Evolutionary conservation across 2,329 filamentous ascomycete genomes (phyloP).

Genomic region (Ophiostoma pallidulum): DNA sequence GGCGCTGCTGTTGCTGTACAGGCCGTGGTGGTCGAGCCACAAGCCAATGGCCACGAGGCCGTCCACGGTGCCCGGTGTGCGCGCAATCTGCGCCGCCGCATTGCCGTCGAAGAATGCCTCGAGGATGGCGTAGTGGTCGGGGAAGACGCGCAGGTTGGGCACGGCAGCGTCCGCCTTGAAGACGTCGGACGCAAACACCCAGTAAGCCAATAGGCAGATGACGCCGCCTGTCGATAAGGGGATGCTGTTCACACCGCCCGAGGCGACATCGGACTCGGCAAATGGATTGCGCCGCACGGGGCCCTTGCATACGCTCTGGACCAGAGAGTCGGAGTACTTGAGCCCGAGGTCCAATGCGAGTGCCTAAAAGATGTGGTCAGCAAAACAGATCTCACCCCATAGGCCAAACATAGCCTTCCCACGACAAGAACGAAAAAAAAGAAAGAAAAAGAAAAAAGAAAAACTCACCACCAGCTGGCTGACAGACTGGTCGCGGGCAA

Average conservation of each 20-base stretch:
- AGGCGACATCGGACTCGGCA: slow-evolving; percentile 21
- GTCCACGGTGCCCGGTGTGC: slow-evolving; percentile 47
- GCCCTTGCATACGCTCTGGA: slow-evolving; percentile 35
- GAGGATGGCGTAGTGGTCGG: slow-evolving; percentile 47
- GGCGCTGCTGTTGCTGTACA: slow-evolving; percentile 1
- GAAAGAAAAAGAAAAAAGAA: not conserved
- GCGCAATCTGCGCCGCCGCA: slow-evolving; percentile 38
- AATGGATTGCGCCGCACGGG: slow-evolving; percentile 37
- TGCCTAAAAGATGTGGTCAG: slow-evolving; percentile 36
- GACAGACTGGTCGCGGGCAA: slow-evolving; percentile 55
- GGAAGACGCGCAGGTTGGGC: slow-evolving; percentile 49
- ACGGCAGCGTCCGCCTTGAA: slow-evolving; percentile 47
- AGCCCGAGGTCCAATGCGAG: slow-evolving; percentile 55
- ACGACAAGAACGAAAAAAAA: not conserved
- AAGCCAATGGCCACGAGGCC: slow-evolving; percentile 50
- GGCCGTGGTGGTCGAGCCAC: slow-evolving; percentile 42
- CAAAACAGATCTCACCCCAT: too few relatives aligned
- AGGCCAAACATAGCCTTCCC: too few relatives aligned
- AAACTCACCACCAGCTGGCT: slow-evolving; percentile 55
- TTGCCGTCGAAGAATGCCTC: slow-evolving; percentile 43
- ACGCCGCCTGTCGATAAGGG: slow-evolving; percentile 50
- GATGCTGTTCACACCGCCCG: slow-evolving; percentile 35
- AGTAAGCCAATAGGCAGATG: slow-evolving; percentile 51
- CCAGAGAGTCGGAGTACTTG: slow-evolving; percentile 34
- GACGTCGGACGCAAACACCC: slow-evolving; percentile 51